A percentile compares a stretch with the other conserved stretches of the same genome.
These are phyloP conservation scores for Ochetophila trinervis DNA, from an alignment of 306 rosid species.

Conservation along the genomic window DNA sequence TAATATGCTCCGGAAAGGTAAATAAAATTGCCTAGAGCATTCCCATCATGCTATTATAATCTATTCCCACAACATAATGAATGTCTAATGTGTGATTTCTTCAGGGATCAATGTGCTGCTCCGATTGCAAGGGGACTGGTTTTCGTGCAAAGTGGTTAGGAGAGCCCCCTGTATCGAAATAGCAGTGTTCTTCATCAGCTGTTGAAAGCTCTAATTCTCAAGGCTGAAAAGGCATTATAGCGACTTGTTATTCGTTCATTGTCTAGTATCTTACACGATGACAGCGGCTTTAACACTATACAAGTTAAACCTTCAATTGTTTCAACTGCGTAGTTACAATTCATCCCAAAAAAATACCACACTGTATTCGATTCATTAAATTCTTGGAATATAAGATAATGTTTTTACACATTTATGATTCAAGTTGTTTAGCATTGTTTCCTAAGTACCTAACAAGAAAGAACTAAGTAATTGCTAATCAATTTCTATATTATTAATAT, in stretches of 20 bases:
- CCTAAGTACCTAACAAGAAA: too few species aligned
- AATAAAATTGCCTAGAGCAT: neutral
- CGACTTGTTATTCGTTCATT: conserved; percentile 16
- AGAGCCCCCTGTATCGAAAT: conserved; percentile 66
- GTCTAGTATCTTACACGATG: conserved; percentile 2
- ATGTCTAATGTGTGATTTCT: conserved; percentile 3
- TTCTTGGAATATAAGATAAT: conserved; percentile 7
- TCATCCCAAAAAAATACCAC: conserved; percentile 14
- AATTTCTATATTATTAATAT: too few species aligned
- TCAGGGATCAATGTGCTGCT: conserved; percentile 54
- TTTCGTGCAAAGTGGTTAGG: conserved; percentile 78
- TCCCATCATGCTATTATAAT: neutral
- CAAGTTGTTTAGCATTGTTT: too few species aligned
- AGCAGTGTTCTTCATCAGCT: conserved; percentile 22
- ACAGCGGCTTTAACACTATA: conserved; percentile 17
- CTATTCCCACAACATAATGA: neutral
- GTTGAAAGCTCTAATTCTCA: conserved; percentile 8
- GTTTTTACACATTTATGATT: too few species aligned
- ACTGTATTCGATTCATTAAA: neutral
- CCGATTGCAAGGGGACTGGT: conserved; percentile 61
- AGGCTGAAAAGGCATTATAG: conserved; percentile 17
- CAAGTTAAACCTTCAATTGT: conserved; percentile 20
- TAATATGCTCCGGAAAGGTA: conserved; percentile 86
- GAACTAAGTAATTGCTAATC: too few species aligned
- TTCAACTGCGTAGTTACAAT: conserved; percentile 1